Evolutionary conservation across 2,329 filamentous ascomycete genomes (phyloP).

Genomic region (Fusarium camptoceras): DNA sequence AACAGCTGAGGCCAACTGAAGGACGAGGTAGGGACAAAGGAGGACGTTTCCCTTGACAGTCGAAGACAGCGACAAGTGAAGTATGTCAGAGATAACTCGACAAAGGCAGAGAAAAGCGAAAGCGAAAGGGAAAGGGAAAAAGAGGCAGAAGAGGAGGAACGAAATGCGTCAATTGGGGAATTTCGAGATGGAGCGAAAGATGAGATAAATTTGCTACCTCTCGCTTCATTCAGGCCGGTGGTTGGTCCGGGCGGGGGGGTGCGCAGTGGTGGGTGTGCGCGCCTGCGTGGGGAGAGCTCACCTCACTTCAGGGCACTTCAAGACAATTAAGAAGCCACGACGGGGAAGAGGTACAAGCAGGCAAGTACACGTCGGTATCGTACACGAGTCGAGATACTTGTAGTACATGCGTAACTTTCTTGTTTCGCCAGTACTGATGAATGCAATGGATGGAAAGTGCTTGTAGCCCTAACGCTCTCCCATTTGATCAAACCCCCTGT

Average conservation of each 20-base stretch:
- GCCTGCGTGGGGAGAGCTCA: conserved; percentile 1
- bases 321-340: conserved; percentile 3
- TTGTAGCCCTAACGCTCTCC: background rate
- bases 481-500: background rate
- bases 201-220: conserved; percentile 47
- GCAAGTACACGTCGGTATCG: conserved; percentile 13
- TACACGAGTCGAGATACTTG: conserved; percentile 18
- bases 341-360: conserved; percentile 11
- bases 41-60: conserved; percentile 26
- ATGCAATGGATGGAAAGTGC: background rate
- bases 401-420: conserved; percentile 2
- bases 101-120: conserved; percentile 20
- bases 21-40: conserved; percentile 18
- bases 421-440: background rate
- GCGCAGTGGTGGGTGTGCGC: conserved; percentile 18
- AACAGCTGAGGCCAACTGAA: conserved; percentile 21
- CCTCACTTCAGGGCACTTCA: background rate
- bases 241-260: conserved; percentile 44
- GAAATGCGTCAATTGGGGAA: conserved; percentile 48
- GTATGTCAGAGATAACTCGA: conserved; percentile 29
- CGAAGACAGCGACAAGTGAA: conserved; percentile 27
- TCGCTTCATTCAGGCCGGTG: conserved; percentile 39
- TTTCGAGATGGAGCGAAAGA: conserved; percentile 45
- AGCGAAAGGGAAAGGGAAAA: conserved; percentile 21
- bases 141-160: conserved; percentile 29